Percentiles rank a stretch among this genome's conserved stretches.
Conservation (phyloP, 2,329 filamentous ascomycete species). For the Colletotrichum lini region DNA sequence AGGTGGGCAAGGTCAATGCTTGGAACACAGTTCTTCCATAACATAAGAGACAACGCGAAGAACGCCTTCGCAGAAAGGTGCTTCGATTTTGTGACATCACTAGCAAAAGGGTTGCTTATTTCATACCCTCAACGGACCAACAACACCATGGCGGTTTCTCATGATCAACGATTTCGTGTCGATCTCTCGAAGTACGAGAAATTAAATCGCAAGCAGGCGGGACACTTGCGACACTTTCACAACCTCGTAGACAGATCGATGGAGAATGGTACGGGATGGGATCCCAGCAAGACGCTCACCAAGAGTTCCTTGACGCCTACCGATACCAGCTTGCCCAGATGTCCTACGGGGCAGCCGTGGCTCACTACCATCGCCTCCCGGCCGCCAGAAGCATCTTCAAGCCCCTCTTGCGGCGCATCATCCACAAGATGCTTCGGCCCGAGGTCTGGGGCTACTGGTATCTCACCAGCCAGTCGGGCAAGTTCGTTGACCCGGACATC, state of each 20-base stretch:
- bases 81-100: too few relatives aligned
- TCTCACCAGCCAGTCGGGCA: conserved; percentile 52
- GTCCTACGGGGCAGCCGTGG: background rate
- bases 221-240: background rate
- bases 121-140: too few relatives aligned
- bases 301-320: background rate
- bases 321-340: background rate
- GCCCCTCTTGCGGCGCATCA: background rate
- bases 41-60: too few relatives aligned
- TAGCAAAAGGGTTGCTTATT: too few relatives aligned
- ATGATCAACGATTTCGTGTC: too few relatives aligned
- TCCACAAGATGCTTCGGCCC: background rate
- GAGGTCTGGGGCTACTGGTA: background rate
- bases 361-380: background rate
- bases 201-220: background rate
- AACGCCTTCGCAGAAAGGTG: too few relatives aligned
- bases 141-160: too few relatives aligned
- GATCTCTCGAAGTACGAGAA: background rate
- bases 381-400: too few relatives aligned
- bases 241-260: background rate
- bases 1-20: too few relatives aligned
- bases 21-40: too few relatives aligned
- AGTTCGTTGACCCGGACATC: conserved; percentile 52
- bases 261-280: background rate
- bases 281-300: too few relatives aligned